Percentiles rank a stretch among this genome's conserved stretches.
Conservation (phyloP, 208 protist species). For the Trypanosoma rangeli region DNA sequence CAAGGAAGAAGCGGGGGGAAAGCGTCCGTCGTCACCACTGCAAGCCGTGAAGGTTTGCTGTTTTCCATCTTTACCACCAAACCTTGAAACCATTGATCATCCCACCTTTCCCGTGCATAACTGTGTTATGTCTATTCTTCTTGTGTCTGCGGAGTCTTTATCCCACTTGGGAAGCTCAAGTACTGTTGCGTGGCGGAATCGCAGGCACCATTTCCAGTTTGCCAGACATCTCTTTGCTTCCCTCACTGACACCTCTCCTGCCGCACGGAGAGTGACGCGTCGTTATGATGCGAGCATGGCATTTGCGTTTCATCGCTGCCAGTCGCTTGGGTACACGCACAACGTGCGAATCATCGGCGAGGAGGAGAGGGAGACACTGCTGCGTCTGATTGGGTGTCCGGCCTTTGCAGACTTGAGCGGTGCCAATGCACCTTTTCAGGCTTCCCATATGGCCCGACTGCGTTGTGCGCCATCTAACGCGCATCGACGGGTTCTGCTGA, state of each 20-base stretch:
- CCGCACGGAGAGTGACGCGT: constrained; percentile 2
- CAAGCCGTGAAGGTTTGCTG: constrained; percentile 3
- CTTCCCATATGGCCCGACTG: constrained; percentile 1
- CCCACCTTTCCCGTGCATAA: constrained; percentile 7
- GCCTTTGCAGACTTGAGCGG: constrained; percentile 41
- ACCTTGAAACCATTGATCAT: constrained; percentile 13
- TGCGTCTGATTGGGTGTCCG: constrained; percentile 47
- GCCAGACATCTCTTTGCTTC: constrained; percentile 29
- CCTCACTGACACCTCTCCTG: neutral
- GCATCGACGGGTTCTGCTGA: constrained; percentile 41
- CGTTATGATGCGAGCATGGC: neutral
- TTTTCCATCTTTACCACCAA: constrained; percentile 22
- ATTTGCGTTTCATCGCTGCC: neutral
- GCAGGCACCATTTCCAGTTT: constrained; percentile 28
- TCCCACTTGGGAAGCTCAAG: neutral
- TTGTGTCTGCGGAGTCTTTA: constrained; percentile 1
- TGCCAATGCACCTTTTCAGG: constrained; percentile 5
- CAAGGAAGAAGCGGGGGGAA: neutral
- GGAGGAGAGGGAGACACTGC: constrained; percentile 46
- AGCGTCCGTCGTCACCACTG: neutral
- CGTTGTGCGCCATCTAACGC: constrained; percentile 40
- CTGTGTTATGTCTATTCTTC: constrained; percentile 25
- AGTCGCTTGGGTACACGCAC: constrained; percentile 16
- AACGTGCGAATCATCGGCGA: constrained; percentile 39
- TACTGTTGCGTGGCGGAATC: neutral